phyloP scores from a whole-genome alignment of 23 red algal species.

The Gracilariopsis chorda region DNA sequence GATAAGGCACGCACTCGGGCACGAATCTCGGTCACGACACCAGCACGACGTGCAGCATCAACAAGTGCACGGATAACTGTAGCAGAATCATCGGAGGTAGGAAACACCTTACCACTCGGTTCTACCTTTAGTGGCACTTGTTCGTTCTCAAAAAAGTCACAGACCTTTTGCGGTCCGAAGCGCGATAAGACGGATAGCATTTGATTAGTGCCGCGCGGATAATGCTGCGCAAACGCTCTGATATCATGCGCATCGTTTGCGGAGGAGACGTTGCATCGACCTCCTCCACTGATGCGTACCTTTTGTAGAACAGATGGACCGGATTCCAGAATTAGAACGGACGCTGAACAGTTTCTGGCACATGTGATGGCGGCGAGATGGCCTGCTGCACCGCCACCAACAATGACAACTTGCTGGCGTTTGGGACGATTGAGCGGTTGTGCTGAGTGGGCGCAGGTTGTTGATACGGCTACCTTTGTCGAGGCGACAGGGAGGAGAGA shows the following conservation, averaged over 20 bases:
- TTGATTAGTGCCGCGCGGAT: slow-evolving; percentile 61
- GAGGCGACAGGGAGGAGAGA: too few relatives aligned
- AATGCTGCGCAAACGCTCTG: slow-evolving; percentile 60
- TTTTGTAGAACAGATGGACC: slow-evolving; percentile 62
- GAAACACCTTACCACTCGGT: slow-evolving; percentile 85
- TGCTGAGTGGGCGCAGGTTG: too few relatives aligned
- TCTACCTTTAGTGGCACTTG: slow-evolving; percentile 85
- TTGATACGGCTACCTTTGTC: too few relatives aligned
- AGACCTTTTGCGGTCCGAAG: slow-evolving; percentile 61
- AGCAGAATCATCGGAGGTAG: slow-evolving; percentile 55
- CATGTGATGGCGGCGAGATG: slow-evolving; percentile 83
- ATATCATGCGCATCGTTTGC: slow-evolving; percentile 13
- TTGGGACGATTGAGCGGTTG: too few relatives aligned
- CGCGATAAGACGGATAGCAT: slow-evolving; percentile 56
- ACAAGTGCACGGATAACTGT: slow-evolving; percentile 79
- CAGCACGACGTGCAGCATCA: not conserved
- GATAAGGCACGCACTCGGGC: slow-evolving; percentile 28
- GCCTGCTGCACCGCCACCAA: slow-evolving; percentile 92
- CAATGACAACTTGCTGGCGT: slow-evolving; percentile 60
- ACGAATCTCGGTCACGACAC: slow-evolving; percentile 27
- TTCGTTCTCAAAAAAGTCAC: slow-evolving; percentile 71
- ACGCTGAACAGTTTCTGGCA: not conserved
- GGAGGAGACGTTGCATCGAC: slow-evolving; percentile 90
- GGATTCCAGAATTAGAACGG: slow-evolving; percentile 80
- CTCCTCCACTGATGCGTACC: slow-evolving; percentile 88